These are phyloP conservation scores for Zostera marina DNA, from an alignment of 116 monocot species.

Conservation along the genomic window DNA sequence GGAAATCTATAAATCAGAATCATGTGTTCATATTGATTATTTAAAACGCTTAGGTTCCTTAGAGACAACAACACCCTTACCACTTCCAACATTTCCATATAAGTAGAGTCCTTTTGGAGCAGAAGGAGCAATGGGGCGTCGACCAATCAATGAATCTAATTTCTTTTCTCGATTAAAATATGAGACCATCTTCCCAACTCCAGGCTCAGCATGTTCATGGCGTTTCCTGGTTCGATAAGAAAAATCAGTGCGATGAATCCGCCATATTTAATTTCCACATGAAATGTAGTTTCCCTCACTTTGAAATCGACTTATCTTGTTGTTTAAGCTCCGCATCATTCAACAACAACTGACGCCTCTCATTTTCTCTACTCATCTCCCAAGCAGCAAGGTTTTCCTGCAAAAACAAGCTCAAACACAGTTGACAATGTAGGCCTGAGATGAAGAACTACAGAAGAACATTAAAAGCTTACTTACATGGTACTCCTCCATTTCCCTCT, in stretches of 20 bases:
- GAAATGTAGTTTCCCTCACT: conserved; percentile 14
- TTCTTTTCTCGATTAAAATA: conserved; percentile 86
- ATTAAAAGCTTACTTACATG: conserved; percentile 39
- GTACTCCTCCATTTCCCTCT: conserved; percentile 89
- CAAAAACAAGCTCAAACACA: conserved; percentile 6
- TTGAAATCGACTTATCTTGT: conserved; percentile 35
- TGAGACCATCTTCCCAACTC: conserved; percentile 89
- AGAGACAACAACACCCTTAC: conserved; percentile 24
- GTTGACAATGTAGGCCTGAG: background rate
- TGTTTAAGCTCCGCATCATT: conserved; percentile 71
- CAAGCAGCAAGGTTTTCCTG: conserved; percentile 47
- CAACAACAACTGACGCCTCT: conserved; percentile 48
- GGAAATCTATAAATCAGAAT: background rate
- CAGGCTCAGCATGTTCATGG: conserved; percentile 45
- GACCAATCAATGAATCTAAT: conserved; percentile 50
- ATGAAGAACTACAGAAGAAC: too few relatives aligned
- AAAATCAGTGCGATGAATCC: too few relatives aligned
- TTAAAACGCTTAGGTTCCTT: background rate
- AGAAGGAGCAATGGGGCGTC: conserved; percentile 45
- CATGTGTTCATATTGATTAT: background rate
- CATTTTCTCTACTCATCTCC: conserved; percentile 61
- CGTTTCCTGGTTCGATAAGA: conserved; percentile 39
- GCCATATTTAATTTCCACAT: too few relatives aligned
- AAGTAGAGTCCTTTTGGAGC: conserved; percentile 82
- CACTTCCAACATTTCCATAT: conserved; percentile 91